phyloP scores from a whole-genome alignment of 164 flowering plant genomes.

The Aristolochia californica region DNA sequence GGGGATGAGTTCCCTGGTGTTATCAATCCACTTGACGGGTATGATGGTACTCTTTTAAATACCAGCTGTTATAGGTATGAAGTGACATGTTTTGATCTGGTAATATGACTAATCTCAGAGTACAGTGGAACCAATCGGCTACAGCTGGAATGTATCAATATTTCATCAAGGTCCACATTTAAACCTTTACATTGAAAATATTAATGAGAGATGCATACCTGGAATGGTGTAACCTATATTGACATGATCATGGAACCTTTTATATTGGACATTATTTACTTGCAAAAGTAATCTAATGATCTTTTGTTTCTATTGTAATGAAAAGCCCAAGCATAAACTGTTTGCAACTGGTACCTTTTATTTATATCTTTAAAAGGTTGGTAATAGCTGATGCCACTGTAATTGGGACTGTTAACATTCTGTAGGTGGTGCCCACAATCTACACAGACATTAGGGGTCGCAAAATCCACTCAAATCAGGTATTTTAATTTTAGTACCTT shows the following conservation, averaged over 20 bases:
- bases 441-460: conserved; percentile 62
- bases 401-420: background rate
- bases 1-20: conserved; percentile 63
- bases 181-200: background rate
- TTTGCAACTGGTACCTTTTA: too few species aligned
- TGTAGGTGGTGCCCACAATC: conserved; percentile 84
- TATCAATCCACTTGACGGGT: conserved; percentile 78
- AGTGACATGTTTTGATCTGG: background rate
- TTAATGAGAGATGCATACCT: too few species aligned
- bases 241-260: too few species aligned
- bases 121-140: conserved; percentile 44
- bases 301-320: too few species aligned
- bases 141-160: conserved; percentile 65
- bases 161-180: conserved; percentile 57
- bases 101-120: conserved; percentile 29
- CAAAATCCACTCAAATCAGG: conserved; percentile 63
- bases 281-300: too few species aligned
- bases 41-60: conserved; percentile 9
- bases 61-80: too few species aligned
- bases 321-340: too few species aligned
- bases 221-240: too few species aligned
- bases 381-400: too few species aligned
- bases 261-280: too few species aligned
- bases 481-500: too few species aligned
- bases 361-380: too few species aligned